Percentiles rank a stretch among this genome's conserved stretches.
Conservation (phyloP, 371 early-diverging fungal species). For the Actinomucor elegans region DNA sequence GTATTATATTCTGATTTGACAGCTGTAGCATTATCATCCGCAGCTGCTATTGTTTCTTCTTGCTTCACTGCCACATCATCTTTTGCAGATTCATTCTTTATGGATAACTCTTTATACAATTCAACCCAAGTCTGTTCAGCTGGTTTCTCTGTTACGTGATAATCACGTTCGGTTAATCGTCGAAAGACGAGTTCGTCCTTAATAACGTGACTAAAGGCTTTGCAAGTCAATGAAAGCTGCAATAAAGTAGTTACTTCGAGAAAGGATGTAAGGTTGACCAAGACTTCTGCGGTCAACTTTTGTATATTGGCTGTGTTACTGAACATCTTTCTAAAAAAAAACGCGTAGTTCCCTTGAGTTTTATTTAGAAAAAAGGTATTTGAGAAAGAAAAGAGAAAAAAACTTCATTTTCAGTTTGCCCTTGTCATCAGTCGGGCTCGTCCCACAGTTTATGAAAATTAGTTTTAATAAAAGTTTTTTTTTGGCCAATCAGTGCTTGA, state of each 20-base stretch:
- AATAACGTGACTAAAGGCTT: slow-evolving; percentile 21
- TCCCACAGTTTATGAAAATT: neutral
- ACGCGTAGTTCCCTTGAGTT: neutral
- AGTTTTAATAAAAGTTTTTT: neutral
- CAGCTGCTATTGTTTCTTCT: neutral
- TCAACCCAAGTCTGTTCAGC: slow-evolving; percentile 26
- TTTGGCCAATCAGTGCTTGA: neutral
- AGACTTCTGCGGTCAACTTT: slow-evolving; percentile 30
- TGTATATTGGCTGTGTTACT: slow-evolving; percentile 4
- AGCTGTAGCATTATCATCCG: too few relatives aligned
- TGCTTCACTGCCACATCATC: neutral
- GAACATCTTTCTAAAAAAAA: neutral
- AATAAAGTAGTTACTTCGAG: slow-evolving; percentile 25
- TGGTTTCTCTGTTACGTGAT: slow-evolving; percentile 28
- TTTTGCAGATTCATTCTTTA: neutral
- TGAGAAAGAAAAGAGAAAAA: neutral
- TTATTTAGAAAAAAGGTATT: neutral
- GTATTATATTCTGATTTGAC: neutral
- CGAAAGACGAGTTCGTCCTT: slow-evolving; percentile 32
- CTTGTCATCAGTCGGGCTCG: neutral
- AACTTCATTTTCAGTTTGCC: neutral
- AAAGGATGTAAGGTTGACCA: slow-evolving; percentile 23
- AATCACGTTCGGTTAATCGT: slow-evolving; percentile 34
- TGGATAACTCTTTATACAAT: slow-evolving; percentile 15
- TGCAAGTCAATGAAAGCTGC: slow-evolving; percentile 23